Conservation (phyloP, 441 rosid species). For the Populus hybrid region DNA sequence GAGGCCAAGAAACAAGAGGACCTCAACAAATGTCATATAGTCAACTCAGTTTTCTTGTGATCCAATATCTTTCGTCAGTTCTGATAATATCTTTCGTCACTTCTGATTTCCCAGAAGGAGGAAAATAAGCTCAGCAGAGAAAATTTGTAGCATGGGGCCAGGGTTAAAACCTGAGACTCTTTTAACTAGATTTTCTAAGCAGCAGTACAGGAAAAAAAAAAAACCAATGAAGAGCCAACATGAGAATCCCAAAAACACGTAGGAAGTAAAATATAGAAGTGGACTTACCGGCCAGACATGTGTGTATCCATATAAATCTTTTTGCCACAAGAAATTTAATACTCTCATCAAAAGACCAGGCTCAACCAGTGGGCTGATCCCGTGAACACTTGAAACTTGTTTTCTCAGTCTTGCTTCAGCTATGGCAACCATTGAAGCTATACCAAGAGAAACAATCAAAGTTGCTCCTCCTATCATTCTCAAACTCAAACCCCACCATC, state of each 20-base stretch:
- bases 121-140: background rate
- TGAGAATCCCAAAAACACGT: background rate
- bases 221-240: background rate
- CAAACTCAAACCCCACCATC: background rate
- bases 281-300: slow-evolving; percentile 61
- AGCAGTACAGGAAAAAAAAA: background rate
- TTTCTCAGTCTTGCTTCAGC: slow-evolving; percentile 26
- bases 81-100: background rate
- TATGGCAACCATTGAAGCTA: slow-evolving; percentile 24
- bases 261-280: background rate
- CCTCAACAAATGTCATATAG: too few relatives aligned
- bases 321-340: slow-evolving; percentile 28
- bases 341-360: slow-evolving; percentile 9
- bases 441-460: slow-evolving; percentile 21
- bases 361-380: slow-evolving; percentile 12
- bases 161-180: background rate
- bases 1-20: too few relatives aligned
- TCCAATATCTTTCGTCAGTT: too few relatives aligned
- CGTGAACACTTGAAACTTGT: slow-evolving; percentile 14
- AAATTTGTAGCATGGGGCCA: background rate
- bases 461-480: too few relatives aligned
- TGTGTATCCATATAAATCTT: slow-evolving; percentile 33
- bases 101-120: background rate
- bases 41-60: too few relatives aligned
- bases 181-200: background rate